These are phyloP conservation scores for Parasitella parasitica DNA, from an alignment of 371 early-diverging fungal species.

Conservation along the genomic window DNA sequence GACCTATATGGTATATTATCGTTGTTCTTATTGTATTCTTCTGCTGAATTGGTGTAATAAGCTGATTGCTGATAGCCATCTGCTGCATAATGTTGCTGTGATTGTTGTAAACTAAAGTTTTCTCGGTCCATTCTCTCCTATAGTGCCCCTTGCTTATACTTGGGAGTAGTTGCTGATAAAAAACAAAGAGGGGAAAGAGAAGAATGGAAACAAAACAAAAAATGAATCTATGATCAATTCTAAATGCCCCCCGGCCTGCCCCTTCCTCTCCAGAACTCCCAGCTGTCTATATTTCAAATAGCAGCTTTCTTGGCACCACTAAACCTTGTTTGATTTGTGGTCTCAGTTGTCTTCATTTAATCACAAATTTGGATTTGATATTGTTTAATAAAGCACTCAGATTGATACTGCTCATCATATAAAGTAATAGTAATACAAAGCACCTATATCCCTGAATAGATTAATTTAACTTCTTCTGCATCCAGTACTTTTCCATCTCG, in stretches of 20 bases:
- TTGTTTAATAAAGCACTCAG: too few species aligned
- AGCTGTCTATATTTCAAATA: too few species aligned
- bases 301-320: too few species aligned
- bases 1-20: constrained; percentile 1
- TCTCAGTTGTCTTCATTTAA: too few species aligned
- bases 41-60: neutral
- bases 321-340: too few species aligned
- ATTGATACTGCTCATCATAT: too few species aligned
- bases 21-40: neutral
- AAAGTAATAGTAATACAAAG: too few species aligned
- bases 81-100: neutral
- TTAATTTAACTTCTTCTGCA: too few species aligned
- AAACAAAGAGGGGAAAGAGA: neutral
- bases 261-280: too few species aligned
- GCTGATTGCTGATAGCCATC: neutral
- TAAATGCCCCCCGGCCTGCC: neutral
- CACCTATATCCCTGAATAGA: too few species aligned
- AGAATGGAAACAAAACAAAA: neutral
- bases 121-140: constrained; percentile 5
- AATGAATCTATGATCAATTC: neutral
- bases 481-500: too few species aligned
- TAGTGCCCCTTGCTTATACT: neutral
- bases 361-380: too few species aligned
- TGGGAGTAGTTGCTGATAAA: neutral
- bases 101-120: constrained; percentile 1